Conservation (phyloP, 139 green algal genomes). For the Chlorella sp. region DNA sequence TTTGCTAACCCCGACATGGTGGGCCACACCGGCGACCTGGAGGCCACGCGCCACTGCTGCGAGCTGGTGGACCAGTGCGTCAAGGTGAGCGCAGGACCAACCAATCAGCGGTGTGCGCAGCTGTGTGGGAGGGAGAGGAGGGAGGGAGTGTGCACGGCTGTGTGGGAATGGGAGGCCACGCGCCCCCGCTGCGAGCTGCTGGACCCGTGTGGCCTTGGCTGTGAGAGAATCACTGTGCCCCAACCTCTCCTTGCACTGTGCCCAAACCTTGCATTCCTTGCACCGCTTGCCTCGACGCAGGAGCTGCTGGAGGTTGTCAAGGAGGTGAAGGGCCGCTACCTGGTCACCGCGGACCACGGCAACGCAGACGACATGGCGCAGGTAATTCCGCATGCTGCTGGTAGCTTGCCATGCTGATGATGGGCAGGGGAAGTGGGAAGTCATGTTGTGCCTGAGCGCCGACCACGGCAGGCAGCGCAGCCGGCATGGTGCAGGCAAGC, state of each 20-base stretch:
- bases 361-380: slow-evolving; percentile 99
- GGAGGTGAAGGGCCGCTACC: slow-evolving; percentile 70
- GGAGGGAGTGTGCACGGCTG: too few relatives aligned
- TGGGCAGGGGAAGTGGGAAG: too few relatives aligned
- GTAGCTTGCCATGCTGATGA: too few relatives aligned
- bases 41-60: slow-evolving; percentile 70
- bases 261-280: neutral
- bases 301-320: slow-evolving; percentile 76
- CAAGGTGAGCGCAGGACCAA: neutral
- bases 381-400: too few relatives aligned
- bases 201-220: slow-evolving; percentile 85
- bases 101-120: too few relatives aligned
- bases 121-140: too few relatives aligned
- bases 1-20: slow-evolving; percentile 84
- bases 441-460: too few relatives aligned
- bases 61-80: slow-evolving; percentile 84
- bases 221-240: too few relatives aligned
- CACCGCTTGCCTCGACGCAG: slow-evolving; percentile 4
- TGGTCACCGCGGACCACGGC: slow-evolving; percentile 94
- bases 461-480: too few relatives aligned
- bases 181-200: slow-evolving; percentile 64
- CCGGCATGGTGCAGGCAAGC: too few relatives aligned
- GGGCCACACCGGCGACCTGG: slow-evolving; percentile 87
- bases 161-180: slow-evolving; percentile 55
- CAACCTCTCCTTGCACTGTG: neutral